Evolutionary conservation across 768 basidiomycete genomes (phyloP).

Genomic region (Amanita rubescens): DNA sequence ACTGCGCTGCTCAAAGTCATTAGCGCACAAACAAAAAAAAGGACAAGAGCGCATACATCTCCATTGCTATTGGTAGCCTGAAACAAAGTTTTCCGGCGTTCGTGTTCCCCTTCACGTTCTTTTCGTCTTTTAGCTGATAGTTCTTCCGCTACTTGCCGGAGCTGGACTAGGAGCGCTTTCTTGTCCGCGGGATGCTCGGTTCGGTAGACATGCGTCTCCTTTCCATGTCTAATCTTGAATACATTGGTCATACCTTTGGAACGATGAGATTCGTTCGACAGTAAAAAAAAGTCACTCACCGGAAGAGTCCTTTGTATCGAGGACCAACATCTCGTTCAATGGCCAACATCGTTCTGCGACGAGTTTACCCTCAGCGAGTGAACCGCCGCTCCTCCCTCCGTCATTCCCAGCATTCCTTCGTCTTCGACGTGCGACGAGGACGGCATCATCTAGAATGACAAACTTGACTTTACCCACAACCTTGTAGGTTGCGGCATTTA

Average conservation of each 20-base stretch:
- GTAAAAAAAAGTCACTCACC: constrained; percentile 39
- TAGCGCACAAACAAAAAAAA: neutral
- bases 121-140: constrained; percentile 81
- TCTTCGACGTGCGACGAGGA: constrained; percentile 79
- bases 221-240: constrained; percentile 88
- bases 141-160: constrained; percentile 91
- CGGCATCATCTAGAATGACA: constrained; percentile 85
- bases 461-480: constrained; percentile 81
- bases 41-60: constrained; percentile 19
- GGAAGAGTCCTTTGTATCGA: constrained; percentile 93
- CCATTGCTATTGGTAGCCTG: constrained; percentile 35
- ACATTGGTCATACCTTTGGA: constrained; percentile 80
- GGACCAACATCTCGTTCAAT: constrained; percentile 86
- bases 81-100: constrained; percentile 76
- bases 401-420: constrained; percentile 49
- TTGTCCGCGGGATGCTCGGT: constrained; percentile 80
- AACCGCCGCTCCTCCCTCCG: constrained; percentile 26
- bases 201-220: constrained; percentile 92
- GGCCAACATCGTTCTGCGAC: constrained; percentile 94
- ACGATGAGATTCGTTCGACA: constrained; percentile 2
- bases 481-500: constrained; percentile 96
- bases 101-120: constrained; percentile 90
- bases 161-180: constrained; percentile 74
- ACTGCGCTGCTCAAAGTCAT: constrained; percentile 11
- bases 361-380: constrained; percentile 65